Evolutionary conservation across 805 yeast genomes (phyloP), one percentile per base, ranked within the genome.

Genomic region (Candida easanensis): DNA sequence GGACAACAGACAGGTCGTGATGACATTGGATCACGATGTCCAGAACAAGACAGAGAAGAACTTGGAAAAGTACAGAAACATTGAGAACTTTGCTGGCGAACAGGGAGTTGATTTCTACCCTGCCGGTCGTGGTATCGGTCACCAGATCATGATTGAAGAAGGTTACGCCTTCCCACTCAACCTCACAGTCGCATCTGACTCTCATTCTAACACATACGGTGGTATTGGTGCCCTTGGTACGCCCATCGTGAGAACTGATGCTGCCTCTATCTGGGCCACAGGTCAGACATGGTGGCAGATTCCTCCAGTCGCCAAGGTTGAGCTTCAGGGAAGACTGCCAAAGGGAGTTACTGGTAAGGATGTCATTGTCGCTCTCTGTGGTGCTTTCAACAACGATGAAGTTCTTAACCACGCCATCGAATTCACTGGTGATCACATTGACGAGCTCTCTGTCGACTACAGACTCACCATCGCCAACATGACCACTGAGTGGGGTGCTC

Each of bases 271-370:
- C 52, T 93, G 99, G 99, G 98, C 99, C 11, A 93, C 99, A 0
- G 98, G 98, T 32, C 95, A 89, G 69, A 93, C 99, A 4, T 93
- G 99, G 99, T 93, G 99, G 99, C 99, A 95, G 77, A 88, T 93
- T 42, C 99, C 99, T 3, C 98, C 99, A 0, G 98, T 93, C 19
- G 99, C 98, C 27, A 80, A 82, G 57, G 98, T 93, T 9, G 95
- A 88, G 63, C 75, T 93, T 43, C 71, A 76, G 51, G 97, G 97
- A 33, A 65, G 77, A 53, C 74, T 93, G 45, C 96, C 95, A 11
- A 67, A 74, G 39, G 97, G 97, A 15, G 89, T 88, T 15, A 81
- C 96, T 3, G 99, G 99, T 49, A 93, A 93, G 65, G 99, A 93
- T 68, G 93, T 93, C 39, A 93, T 93, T 62, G 95, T 95, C 18